Conservation (phyloP, 2,329 filamentous ascomycete species). For the Dactylellina parvicollis region DNA sequence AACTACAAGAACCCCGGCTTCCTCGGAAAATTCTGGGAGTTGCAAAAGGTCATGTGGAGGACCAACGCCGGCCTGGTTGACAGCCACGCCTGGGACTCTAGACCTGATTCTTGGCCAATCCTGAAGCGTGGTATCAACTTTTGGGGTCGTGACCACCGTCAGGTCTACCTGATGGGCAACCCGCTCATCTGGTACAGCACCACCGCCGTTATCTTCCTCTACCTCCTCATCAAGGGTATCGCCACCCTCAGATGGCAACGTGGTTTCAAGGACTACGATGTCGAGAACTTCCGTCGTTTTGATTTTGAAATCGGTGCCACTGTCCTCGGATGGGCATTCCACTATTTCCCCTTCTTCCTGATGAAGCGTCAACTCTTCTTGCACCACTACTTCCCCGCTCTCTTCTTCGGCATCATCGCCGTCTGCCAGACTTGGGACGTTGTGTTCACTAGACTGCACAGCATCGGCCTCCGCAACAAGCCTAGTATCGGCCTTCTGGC, state of each 20-base stretch:
- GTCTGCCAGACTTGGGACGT: constrained; percentile 92
- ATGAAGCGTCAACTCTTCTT: constrained; percentile 98
- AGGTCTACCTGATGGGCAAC: constrained; percentile 96
- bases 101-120: constrained; percentile 90
- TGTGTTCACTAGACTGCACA: constrained; percentile 75
- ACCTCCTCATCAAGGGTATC: constrained; percentile 84
- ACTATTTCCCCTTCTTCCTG: constrained; percentile 98
- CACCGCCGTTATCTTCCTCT: constrained; percentile 78
- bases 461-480: constrained; percentile 74
- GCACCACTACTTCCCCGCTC: constrained; percentile 96
- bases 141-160: constrained; percentile 92
- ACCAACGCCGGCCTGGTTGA: constrained; percentile 97
- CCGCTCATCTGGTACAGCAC: constrained; percentile 94
- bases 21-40: constrained; percentile 96
- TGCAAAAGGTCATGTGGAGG: constrained; percentile 98
- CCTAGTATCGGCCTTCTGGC: constrained; percentile 79
- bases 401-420: constrained; percentile 92
- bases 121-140: constrained; percentile 97
- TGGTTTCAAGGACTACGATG: constrained; percentile 84
- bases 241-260: constrained; percentile 94
- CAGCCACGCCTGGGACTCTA: constrained; percentile 97
- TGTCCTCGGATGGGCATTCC: constrained; percentile 92
- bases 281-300: constrained; percentile 89
- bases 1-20: constrained; percentile 96
- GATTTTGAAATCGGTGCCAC: constrained; percentile 94